These are phyloP conservation scores for Nectriaceae sp. DNA, from an alignment of 2,329 filamentous ascomycete species.

Conservation along the genomic window DNA sequence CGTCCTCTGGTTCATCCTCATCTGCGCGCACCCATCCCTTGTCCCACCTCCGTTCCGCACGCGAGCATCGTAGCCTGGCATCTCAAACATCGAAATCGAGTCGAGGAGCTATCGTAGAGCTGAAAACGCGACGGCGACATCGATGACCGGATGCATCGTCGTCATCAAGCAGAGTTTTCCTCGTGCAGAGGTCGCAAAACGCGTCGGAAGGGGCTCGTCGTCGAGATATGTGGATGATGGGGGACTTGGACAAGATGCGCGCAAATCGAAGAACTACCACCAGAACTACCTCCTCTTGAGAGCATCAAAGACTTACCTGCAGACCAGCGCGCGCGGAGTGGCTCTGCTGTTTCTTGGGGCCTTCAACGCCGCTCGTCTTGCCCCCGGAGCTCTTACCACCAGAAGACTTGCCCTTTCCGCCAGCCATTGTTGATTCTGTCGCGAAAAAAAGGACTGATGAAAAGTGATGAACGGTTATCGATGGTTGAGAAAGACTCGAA, in stretches of 20 bases:
- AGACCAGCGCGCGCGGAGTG: slow-evolving; percentile 94
- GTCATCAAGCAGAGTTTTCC: slow-evolving; percentile 19
- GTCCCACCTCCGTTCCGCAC: slow-evolving; percentile 13
- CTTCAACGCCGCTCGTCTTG: slow-evolving; percentile 63
- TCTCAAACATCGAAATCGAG: slow-evolving; percentile 9
- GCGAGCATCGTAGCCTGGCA: slow-evolving; percentile 4
- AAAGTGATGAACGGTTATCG: slow-evolving; percentile 3
- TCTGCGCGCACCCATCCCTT: slow-evolving; percentile 16
- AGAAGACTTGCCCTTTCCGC: slow-evolving; percentile 91
- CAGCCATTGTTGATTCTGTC: slow-evolving; percentile 57
- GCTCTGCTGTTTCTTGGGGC: slow-evolving; percentile 86
- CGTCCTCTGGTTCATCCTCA: slow-evolving; percentile 11
- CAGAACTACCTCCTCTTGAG: slow-evolving; percentile 13
- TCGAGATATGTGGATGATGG: slow-evolving; percentile 25
- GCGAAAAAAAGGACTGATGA: slow-evolving; percentile 22
- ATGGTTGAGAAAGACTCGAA: slow-evolving; percentile 24
- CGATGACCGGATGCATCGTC: slow-evolving; percentile 7
- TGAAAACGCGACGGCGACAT: slow-evolving; percentile 4
- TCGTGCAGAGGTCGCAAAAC: slow-evolving; percentile 25
- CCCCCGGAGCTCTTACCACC: slow-evolving; percentile 87
- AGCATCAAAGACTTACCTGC: slow-evolving; percentile 67
- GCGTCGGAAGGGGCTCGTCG: slow-evolving; percentile 22
- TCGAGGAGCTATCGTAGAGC: slow-evolving; percentile 12
- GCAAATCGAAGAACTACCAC: slow-evolving; percentile 21
- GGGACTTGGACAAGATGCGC: slow-evolving; percentile 23